Evolutionary conservation across 352 stramenopile species (phyloP).

Genomic region (Pythium guiyangense): DNA sequence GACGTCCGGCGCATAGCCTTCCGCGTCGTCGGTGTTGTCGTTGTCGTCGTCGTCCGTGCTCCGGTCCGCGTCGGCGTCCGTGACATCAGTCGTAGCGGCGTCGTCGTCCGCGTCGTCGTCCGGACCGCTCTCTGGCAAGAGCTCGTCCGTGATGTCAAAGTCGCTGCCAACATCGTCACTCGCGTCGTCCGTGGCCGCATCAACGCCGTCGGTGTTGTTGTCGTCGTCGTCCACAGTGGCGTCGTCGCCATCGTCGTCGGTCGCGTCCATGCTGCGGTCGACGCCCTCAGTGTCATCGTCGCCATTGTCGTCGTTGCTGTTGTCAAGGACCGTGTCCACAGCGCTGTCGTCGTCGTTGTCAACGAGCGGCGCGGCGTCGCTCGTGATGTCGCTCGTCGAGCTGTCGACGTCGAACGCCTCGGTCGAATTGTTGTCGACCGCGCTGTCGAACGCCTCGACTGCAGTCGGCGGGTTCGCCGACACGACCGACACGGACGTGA

Average conservation of each 20-base stretch:
- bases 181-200: background rate
- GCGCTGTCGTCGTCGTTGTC: background rate
- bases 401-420: background rate
- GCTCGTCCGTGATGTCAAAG: background rate
- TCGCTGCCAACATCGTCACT: background rate
- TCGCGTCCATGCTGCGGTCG: background rate
- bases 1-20: background rate
- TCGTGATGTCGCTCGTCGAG: no score
- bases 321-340: background rate
- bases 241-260: background rate
- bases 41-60: background rate
- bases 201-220: background rate
- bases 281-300: background rate
- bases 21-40: background rate
- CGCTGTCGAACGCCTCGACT: slow-evolving; percentile 1
- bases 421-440: slow-evolving; percentile 8
- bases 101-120: background rate
- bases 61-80: background rate
- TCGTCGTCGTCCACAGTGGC: background rate
- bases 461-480: slow-evolving; percentile 2
- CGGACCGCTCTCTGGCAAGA: background rate
- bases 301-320: background rate
- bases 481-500: slow-evolving; percentile 11
- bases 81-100: background rate
- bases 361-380: no score